Conservation (phyloP, 2,329 filamentous ascomycete species). For the Cladosporium oxysporum region DNA sequence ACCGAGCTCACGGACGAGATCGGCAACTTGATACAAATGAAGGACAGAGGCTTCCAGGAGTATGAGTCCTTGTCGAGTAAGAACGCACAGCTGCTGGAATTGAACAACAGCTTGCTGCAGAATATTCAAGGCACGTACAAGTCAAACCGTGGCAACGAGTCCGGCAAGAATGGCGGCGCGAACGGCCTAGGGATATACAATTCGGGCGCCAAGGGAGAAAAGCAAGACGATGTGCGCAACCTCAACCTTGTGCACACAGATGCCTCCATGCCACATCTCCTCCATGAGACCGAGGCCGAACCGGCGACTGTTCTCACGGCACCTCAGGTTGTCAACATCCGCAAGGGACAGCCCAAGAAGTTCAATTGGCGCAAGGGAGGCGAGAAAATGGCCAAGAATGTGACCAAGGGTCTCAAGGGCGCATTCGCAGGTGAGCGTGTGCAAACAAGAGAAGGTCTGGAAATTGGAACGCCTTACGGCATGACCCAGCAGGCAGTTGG, state of each 20-base stretch:
- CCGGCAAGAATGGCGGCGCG: slow-evolving; percentile 45
- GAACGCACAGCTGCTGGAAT: slow-evolving; percentile 88
- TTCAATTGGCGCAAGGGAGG: slow-evolving; percentile 99
- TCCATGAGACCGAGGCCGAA: slow-evolving; percentile 64
- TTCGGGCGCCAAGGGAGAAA: slow-evolving; percentile 27
- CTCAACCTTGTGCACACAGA: slow-evolving; percentile 35
- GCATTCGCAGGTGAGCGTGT: slow-evolving; percentile 61
- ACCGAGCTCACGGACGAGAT: slow-evolving; percentile 85
- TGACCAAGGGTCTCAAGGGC: slow-evolving; percentile 90
- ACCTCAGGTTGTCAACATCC: slow-evolving; percentile 92
- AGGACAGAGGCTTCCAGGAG: slow-evolving; percentile 90
- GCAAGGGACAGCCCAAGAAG: slow-evolving; percentile 91
- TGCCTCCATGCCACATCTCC: slow-evolving; percentile 44
- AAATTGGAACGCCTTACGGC: slow-evolving; percentile 38
- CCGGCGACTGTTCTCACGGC: slow-evolving; percentile 62
- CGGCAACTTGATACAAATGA: slow-evolving; percentile 75
- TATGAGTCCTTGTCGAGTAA: slow-evolving; percentile 94
- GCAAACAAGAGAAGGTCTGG: slow-evolving; percentile 29
- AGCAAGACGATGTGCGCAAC: slow-evolving; percentile 45
- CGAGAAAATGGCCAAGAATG: slow-evolving; percentile 89
- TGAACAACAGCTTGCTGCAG: slow-evolving; percentile 94
- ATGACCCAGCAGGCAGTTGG: slow-evolving; percentile 34
- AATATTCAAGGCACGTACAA: slow-evolving; percentile 94
- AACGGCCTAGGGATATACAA: slow-evolving; percentile 66
- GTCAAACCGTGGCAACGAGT: slow-evolving; percentile 59